Percentiles rank a stretch among this genome's conserved stretches.
Evolutionary conservation across 2,329 filamentous ascomycete species (phyloP).

Genomic region (Fusarium sambucinum): DNA sequence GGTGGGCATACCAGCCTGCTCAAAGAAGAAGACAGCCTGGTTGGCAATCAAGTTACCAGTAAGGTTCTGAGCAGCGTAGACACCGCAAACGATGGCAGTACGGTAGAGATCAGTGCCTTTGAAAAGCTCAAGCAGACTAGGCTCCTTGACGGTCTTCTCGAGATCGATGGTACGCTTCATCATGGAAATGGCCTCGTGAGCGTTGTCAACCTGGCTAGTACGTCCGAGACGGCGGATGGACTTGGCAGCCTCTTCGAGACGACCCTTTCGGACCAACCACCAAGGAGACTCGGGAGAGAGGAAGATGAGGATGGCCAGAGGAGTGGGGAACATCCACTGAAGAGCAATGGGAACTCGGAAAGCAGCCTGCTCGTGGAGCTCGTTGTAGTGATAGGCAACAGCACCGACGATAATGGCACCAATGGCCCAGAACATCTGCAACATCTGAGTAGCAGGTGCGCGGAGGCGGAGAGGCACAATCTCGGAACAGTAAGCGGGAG

Average conservation of each 20-base stretch:
- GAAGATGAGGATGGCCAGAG: slow-evolving; percentile 64
- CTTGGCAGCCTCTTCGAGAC: slow-evolving; percentile 56
- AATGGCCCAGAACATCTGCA: slow-evolving; percentile 75
- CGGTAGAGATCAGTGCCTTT: slow-evolving; percentile 66
- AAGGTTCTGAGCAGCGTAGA: slow-evolving; percentile 70
- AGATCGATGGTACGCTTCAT: slow-evolving; percentile 68
- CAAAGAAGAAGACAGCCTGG: slow-evolving; percentile 71
- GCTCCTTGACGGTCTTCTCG: slow-evolving; percentile 59
- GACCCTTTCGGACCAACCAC: slow-evolving; percentile 66
- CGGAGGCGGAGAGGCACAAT: slow-evolving; percentile 69
- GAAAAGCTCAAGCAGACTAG: slow-evolving; percentile 64
- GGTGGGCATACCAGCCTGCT: slow-evolving; percentile 67
- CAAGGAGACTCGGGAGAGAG: slow-evolving; percentile 64
- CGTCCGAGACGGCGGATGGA: slow-evolving; percentile 62
- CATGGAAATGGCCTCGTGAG: slow-evolving; percentile 63
- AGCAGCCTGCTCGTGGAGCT: slow-evolving; percentile 1
- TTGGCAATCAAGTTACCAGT: slow-evolving; percentile 72
- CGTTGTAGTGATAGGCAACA: slow-evolving; percentile 65
- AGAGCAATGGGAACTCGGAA: slow-evolving; percentile 63
- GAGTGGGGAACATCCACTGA: slow-evolving; percentile 70
- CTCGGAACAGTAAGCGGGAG: slow-evolving; percentile 71
- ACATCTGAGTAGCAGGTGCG: slow-evolving; percentile 68
- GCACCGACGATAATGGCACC: slow-evolving; percentile 69
- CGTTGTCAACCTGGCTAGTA: slow-evolving; percentile 32
- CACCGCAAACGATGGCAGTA: slow-evolving; percentile 67